These are phyloP conservation scores for Flaveria robusta DNA, from an alignment of 129 eudicot species.

Conservation along the genomic window DNA sequence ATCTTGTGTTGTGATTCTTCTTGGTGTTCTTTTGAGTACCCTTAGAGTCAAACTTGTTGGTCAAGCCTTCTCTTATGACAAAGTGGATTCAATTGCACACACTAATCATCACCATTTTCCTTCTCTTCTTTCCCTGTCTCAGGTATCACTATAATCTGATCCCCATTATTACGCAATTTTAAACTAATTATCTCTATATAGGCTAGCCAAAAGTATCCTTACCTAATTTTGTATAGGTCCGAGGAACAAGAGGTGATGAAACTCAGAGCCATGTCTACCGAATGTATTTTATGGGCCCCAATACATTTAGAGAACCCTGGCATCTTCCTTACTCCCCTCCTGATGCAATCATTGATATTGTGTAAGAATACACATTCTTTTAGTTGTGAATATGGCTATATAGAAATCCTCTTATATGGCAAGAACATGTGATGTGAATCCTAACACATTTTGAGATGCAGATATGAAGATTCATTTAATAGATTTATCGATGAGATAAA, in stretches of 20 bases:
- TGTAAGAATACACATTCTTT: slow-evolving; percentile 52
- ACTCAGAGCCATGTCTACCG: slow-evolving; percentile 82
- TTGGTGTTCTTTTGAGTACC: slow-evolving; percentile 61
- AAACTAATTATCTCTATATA: slow-evolving; percentile 3
- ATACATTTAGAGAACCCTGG: slow-evolving; percentile 94
- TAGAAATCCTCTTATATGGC: neutral
- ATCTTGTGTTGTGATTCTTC: slow-evolving; percentile 54
- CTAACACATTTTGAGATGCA: slow-evolving; percentile 38
- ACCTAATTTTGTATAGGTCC: slow-evolving; percentile 48
- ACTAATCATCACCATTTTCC: slow-evolving; percentile 67
- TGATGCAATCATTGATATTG: slow-evolving; percentile 68
- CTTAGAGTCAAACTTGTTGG: slow-evolving; percentile 66
- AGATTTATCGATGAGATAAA: slow-evolving; percentile 85
- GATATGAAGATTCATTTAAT: slow-evolving; percentile 91
- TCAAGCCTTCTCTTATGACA: slow-evolving; percentile 47
- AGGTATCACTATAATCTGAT: slow-evolving; percentile 47
- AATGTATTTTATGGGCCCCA: slow-evolving; percentile 94
- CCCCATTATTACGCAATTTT: neutral
- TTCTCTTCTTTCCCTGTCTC: slow-evolving; percentile 88
- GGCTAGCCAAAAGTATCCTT: neutral
- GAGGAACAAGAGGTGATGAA: slow-evolving; percentile 81
- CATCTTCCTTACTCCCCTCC: slow-evolving; percentile 97
- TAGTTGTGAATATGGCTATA: neutral
- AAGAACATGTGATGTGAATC: slow-evolving; percentile 23
- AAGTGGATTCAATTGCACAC: slow-evolving; percentile 49